Evolutionary conservation across 2,329 filamentous ascomycete genomes (phyloP), one percentile per base, ranked within the genome.

Genomic region (Lizonia empirigonia): DNA sequence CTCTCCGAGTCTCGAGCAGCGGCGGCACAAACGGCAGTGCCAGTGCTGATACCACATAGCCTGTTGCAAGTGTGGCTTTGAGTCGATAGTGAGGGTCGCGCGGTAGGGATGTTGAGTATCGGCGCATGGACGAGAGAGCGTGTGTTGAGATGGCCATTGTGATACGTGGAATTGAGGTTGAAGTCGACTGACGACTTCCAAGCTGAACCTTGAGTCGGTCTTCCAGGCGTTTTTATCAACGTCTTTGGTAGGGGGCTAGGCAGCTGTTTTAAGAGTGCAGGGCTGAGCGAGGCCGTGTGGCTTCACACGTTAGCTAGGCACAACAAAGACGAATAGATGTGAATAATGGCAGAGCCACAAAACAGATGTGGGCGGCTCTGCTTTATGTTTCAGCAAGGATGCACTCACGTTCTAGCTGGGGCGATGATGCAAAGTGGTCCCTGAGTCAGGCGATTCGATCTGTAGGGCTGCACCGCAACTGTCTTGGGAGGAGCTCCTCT

Each of bases 11-110:
- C 58, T 74, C 72, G 16, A 75, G 46, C 23, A 74, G 64, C 19
- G 73, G 71, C 18, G 71, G 73, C 26, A 76, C 69, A 53, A 75
- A 75, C 0, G 73, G 73, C 7, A 76, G 60, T 3, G 72, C 71
- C 24, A 75, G 71, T 12, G 71, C 73, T 4, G 63, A 67, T 5
- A 72, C 67, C 1, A 75, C 64, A 37, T 75, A 76, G 10, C 65
- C 64, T 1, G 69, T 74, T 56, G 71, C 70, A 10, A 73, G 65
- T 7, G 60, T 63, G 19, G 67, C 67, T 51, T 73, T 71, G 44
- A 73, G 64, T 5, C 61, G 57, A 55, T 68, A 71, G 54, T 65
- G 68, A 1, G 70, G 70, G 36, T 74, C 69, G 49, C 67, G 70
- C 1, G 69, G 67, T 12, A 69, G 38, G 15, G 60, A 56, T 15